A percentile compares a stretch with the other conserved stretches of the same genome.
These are phyloP conservation scores for Krasilnikovozyma curviuscula DNA, from an alignment of 768 basidiomycete species.

Conservation along the genomic window DNA sequence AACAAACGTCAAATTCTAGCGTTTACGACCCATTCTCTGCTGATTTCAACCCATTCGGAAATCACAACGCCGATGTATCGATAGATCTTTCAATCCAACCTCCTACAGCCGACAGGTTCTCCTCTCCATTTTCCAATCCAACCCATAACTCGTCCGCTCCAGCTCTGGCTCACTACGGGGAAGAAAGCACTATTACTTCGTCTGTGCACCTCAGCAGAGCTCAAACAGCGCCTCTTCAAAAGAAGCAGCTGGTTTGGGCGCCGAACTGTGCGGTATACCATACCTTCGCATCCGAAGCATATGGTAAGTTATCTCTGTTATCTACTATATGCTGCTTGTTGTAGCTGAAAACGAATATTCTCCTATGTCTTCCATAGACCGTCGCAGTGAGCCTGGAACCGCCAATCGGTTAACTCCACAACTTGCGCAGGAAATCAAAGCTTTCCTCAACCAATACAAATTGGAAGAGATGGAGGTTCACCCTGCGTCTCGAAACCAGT, in stretches of 20 bases:
- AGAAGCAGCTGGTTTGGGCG: slow-evolving; percentile 68
- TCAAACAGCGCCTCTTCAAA: slow-evolving; percentile 34
- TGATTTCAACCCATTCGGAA: slow-evolving; percentile 15
- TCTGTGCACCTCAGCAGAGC: slow-evolving; percentile 31
- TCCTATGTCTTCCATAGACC: too few species aligned
- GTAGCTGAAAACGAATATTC: too few species aligned
- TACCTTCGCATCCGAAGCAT: too few species aligned
- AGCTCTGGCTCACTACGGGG: slow-evolving; percentile 40
- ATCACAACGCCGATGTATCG: slow-evolving; percentile 31
- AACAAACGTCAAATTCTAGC: slow-evolving; percentile 7
- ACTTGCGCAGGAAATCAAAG: slow-evolving; percentile 85
- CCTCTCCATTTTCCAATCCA: slow-evolving; percentile 54
- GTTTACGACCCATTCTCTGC: slow-evolving; percentile 11
- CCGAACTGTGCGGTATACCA: slow-evolving; percentile 85
- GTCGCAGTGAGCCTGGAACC: slow-evolving; percentile 92
- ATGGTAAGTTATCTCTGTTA: too few species aligned
- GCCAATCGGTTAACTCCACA: slow-evolving; percentile 91
- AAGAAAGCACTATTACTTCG: slow-evolving; percentile 5
- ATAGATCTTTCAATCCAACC: slow-evolving; percentile 18
- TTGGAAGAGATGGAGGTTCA: slow-evolving; percentile 99
- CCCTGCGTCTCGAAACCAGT: slow-evolving; percentile 77
- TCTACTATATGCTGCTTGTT: too few species aligned
- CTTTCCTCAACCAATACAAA: slow-evolving; percentile 73
- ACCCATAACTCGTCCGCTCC: slow-evolving; percentile 75
- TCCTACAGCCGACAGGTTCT: slow-evolving; percentile 23